Base-by-base conservation (phyloP, 345 rosid genomes). In the Dipteronia sinensis region DNA sequence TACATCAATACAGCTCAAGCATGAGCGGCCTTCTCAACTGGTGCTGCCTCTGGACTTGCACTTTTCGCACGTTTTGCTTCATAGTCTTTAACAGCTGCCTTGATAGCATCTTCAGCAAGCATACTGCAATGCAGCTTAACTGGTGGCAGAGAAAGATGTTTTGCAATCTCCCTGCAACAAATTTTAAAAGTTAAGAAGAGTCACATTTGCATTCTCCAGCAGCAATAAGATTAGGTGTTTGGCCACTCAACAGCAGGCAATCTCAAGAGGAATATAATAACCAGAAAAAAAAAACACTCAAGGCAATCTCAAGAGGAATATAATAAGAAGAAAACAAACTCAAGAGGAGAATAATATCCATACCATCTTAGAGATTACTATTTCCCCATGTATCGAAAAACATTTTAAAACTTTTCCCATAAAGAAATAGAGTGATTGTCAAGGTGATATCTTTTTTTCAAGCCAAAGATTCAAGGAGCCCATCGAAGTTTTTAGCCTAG, bases 51-150 rank as follows among this genome's bases (percentile, higher is more conserved):
- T 27, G 82, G 71, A 20, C 67, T 51, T 38, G 59, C 82, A 63
- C 72, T 87, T 71, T 87, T 90, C 44, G 82, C 77, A 40, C 80
- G 95, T 77, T 94, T 96, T 29, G 89, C 87, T 77, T 96, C 87
- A 51, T 88, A 92, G 75, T 97, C 96, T 83, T 93, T 91, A 13
- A 94, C 93, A 51, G 99, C 99, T 13, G 99, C 99, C 93, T 97
- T 97, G 79, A 97, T 94, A 31, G 98, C 99, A 79, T 97, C 99
- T 89, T 97, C 99, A 0, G 99, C 99, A 71, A 97, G 95, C 98
- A 97, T 94, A 88, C 98, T 97, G 95, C 99, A 94, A 76, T 97
- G 99, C 68, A 97, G 91, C 91, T 97, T 97, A 61, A 97, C 98
- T 3, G 99, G 99, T 73, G 99, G 99, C 27, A 97, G 98, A 64